These are phyloP conservation scores for Neurospora africana DNA, from an alignment of 495 filamentous ascomycete species.

Conservation along the genomic window DNA sequence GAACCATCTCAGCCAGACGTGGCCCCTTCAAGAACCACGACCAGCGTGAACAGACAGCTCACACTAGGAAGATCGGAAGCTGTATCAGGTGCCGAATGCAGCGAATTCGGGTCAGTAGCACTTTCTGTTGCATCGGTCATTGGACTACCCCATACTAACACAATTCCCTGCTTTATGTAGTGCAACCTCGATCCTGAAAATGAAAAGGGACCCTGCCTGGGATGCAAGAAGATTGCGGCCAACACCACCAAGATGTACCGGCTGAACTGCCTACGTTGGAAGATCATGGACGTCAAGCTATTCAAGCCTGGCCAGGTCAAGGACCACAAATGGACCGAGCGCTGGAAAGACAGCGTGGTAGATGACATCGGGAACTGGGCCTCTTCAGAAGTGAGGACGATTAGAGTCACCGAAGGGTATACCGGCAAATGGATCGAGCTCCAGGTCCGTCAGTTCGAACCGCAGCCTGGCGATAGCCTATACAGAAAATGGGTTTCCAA, in stretches of 20 bases:
- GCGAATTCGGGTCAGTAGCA: constrained; percentile 38
- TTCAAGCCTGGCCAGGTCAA: constrained; percentile 41
- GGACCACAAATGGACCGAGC: constrained; percentile 41
- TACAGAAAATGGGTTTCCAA: constrained; percentile 35
- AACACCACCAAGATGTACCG: constrained; percentile 31
- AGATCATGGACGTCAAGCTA: constrained; percentile 41
- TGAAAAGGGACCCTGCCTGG: constrained; percentile 32
- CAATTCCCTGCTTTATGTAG: constrained; percentile 13
- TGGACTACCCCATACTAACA: constrained; percentile 2
- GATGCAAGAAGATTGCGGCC: constrained; percentile 33
- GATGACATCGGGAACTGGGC: constrained; percentile 42
- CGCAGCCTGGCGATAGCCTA: constrained; percentile 35
- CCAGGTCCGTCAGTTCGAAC: constrained; percentile 36
- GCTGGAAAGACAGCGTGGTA: constrained; percentile 38
- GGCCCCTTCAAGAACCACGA: constrained; percentile 38
- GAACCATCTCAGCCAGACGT: constrained; percentile 27
- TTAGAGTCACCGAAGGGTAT: constrained; percentile 38
- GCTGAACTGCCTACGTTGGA: constrained; percentile 38
- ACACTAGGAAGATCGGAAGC: constrained; percentile 39
- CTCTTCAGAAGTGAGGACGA: constrained; percentile 26
- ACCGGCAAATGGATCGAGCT: constrained; percentile 30
- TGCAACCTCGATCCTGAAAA: constrained; percentile 35
- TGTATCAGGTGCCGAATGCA: constrained; percentile 45
- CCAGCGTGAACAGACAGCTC: constrained; percentile 36
- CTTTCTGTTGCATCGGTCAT: not conserved